Conservation (phyloP, 805 yeast genomes). For the Kodamaea laetipori region DNA sequence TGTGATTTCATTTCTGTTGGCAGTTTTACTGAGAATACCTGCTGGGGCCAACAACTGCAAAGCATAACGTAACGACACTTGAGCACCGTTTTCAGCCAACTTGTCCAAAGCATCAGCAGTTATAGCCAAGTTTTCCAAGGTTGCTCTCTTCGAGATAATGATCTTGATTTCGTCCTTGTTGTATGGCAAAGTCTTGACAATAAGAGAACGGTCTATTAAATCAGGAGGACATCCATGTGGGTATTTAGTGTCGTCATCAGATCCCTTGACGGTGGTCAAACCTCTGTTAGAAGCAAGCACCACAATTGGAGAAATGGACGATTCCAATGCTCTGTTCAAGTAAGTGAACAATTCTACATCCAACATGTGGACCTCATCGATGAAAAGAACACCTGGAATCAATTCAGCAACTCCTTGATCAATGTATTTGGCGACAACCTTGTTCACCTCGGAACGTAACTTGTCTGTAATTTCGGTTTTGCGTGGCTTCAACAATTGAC, state of each 20-base stretch:
- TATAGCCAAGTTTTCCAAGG: slow-evolving; percentile 71
- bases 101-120: slow-evolving; percentile 68
- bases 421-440: slow-evolving; percentile 92
- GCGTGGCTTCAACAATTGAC: slow-evolving; percentile 92
- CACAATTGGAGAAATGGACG: slow-evolving; percentile 89
- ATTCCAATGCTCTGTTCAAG: slow-evolving; percentile 90
- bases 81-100: slow-evolving; percentile 72
- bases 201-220: slow-evolving; percentile 84
- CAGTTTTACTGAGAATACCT: slow-evolving; percentile 74
- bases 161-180: slow-evolving; percentile 75
- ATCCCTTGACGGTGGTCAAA: slow-evolving; percentile 86
- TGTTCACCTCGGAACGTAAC: slow-evolving; percentile 88
- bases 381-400: slow-evolving; percentile 96
- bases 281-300: slow-evolving; percentile 97
- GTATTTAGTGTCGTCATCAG: slow-evolving; percentile 74
- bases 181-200: slow-evolving; percentile 92
- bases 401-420: slow-evolving; percentile 98
- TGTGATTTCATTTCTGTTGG: slow-evolving; percentile 68
- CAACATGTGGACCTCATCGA: slow-evolving; percentile 98
- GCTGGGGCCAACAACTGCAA: slow-evolving; percentile 90
- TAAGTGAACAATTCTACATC: slow-evolving; percentile 97
- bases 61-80: slow-evolving; percentile 86
- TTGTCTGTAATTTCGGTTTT: slow-evolving; percentile 98
- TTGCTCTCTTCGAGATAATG: slow-evolving; percentile 80
- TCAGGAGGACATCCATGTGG: slow-evolving; percentile 99